Evolutionary conservation across 129 eudicot species (phyloP).

Genomic region (Lactuca sativa): DNA sequence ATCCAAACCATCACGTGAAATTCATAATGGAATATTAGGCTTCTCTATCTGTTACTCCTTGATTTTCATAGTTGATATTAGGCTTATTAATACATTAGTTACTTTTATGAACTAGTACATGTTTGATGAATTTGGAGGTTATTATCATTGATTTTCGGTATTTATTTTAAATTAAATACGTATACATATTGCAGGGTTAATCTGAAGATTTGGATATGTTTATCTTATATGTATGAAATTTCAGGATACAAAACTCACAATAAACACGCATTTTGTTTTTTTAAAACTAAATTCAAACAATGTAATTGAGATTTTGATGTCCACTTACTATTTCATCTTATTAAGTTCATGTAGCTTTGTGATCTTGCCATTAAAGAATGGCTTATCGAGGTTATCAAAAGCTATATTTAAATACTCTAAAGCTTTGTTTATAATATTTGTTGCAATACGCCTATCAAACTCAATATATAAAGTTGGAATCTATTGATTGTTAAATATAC

Average conservation of each 20-base stretch:
- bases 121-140: too few species aligned
- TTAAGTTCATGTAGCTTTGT: slow-evolving; percentile 7
- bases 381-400: background rate
- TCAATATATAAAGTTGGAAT: background rate
- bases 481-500: background rate
- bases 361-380: background rate
- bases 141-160: too few species aligned
- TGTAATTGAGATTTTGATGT: too few species aligned
- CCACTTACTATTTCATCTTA: background rate
- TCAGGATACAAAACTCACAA: background rate
- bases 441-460: background rate
- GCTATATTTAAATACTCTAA: slow-evolving; percentile 1
- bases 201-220: slow-evolving; percentile 38
- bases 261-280: too few species aligned
- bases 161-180: too few species aligned
- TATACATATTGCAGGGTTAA: slow-evolving; percentile 63
- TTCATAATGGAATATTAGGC: too few species aligned
- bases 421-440: background rate
- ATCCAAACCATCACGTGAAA: too few species aligned
- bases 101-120: too few species aligned
- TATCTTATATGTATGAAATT: background rate
- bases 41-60: too few species aligned
- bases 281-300: background rate
- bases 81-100: too few species aligned
- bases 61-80: too few species aligned